Base-by-base conservation (phyloP, 306 rosid genomes). In the Macrotyloma uniflorum region DNA sequence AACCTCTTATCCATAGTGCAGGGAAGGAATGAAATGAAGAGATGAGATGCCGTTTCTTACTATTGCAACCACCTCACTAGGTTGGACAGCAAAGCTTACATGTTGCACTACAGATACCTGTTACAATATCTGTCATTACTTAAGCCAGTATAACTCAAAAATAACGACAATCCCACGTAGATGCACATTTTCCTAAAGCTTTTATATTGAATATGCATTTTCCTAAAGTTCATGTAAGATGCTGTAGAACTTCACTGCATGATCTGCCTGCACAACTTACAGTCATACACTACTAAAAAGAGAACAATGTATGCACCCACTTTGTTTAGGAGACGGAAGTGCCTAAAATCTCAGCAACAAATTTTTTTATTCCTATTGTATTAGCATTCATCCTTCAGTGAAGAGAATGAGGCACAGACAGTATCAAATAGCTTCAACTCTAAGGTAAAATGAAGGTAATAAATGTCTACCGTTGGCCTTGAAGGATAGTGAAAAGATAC, bases 61-160 rank as follows among this genome's bases (percentile, higher is more conserved):
- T 72, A 92, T 86, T 77, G 98, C 98, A 83, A 95, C 87, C 78
- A 95, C 98, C 90, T 95, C 98, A 63, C 86, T 42, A 35, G 98
- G 96, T 75, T 87, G 81, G 80, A 95, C 91, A 14, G 82, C 80
- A 76, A 93, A 78, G 93, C 78, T 92, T 58, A 95, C 85, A 72
- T 73, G 82, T 79, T 85, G 91, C 72, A 93, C 89, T 22, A 95
- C 98, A 36, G 91, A 78, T 24, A 86, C 98, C 98, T 92, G 89
- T 83, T 69, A 80, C 86, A 75, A 76, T 8, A 57, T 54, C 58
- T 36, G 26, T 46, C 59, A 84, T 73, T 76, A 82, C 35, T 72
- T 80, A 61, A 66, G 75, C 76, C 66, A 74, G 58, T 18, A 80
- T 40, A 35, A 73, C 58, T 70, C 72, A 78, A 61, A 88, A 75